Percentiles rank a stretch among this genome's conserved stretches.
phyloP scores from a whole-genome alignment of 495 filamentous ascomycete genomes.

The Penicillium steckii region DNA sequence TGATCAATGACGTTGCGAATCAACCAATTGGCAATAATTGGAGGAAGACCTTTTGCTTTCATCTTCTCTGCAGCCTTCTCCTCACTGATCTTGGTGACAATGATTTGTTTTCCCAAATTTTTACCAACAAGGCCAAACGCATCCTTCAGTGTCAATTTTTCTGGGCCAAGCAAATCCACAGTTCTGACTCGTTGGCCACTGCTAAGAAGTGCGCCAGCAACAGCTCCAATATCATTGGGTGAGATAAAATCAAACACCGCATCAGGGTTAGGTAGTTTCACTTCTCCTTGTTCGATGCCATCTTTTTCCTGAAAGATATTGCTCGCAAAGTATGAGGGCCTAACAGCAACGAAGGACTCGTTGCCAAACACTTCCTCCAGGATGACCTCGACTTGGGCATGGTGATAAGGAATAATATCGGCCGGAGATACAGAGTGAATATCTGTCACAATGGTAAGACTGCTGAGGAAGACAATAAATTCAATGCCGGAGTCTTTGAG shows the following conservation, averaged over 20 bases:
- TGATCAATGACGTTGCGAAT: slow-evolving; percentile 1
- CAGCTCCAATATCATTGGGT: slow-evolving; percentile 12
- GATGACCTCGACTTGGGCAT: slow-evolving; percentile 15
- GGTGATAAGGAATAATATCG: slow-evolving; percentile 10
- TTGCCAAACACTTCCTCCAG: slow-evolving; percentile 19
- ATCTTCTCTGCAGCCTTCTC: slow-evolving; percentile 6
- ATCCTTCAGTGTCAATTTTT: slow-evolving; percentile 5
- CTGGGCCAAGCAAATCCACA: slow-evolving; percentile 9
- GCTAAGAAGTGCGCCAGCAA: slow-evolving; percentile 7
- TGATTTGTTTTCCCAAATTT: slow-evolving; percentile 8
- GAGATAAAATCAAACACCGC: slow-evolving; percentile 16
- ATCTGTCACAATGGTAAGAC: slow-evolving; percentile 9
- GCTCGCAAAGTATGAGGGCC: slow-evolving; percentile 15
- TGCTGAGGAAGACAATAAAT: slow-evolving; percentile 19
- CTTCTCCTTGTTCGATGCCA: slow-evolving; percentile 8
- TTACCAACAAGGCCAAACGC: slow-evolving; percentile 4
- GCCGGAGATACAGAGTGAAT: not conserved
- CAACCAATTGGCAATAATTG: slow-evolving; percentile 3
- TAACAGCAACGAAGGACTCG: slow-evolving; percentile 8
- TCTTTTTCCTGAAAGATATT: slow-evolving; percentile 6
- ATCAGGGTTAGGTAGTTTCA: slow-evolving; percentile 1
- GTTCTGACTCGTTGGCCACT: slow-evolving; percentile 7
- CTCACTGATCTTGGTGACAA: slow-evolving; percentile 1
- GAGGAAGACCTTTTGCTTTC: not conserved
- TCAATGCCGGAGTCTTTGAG: slow-evolving; percentile 16